Evolutionary conservation across 768 basidiomycete genomes (phyloP), one percentile per base, ranked within the genome.

Genomic region (Trametes meyenii): DNA sequence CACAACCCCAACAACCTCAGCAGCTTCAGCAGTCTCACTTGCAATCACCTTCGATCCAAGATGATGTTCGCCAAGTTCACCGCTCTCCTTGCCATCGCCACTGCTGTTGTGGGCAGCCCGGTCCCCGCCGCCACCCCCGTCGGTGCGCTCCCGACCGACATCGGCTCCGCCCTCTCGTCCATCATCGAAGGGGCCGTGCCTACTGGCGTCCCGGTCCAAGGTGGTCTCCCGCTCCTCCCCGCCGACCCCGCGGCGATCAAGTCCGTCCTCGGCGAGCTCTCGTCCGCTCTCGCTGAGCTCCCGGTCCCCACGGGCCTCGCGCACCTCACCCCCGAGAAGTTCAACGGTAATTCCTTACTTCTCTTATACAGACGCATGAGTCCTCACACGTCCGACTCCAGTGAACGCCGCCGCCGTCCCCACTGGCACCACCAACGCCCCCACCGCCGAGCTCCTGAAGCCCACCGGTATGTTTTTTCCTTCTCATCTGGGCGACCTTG

Each of bases 41-140:
- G 29, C 29, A 33, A 33, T 33, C 29, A 33, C 29, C 29, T 33
- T 8, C n/a, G n/a, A n/a, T 33, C 29, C 40, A 5, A 24, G 23
- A 45, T 45, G 35, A 62, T 62, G 61, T 39, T 45, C 53, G n/a
- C 60, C 55, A 62, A 62, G 50, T 23, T 62, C 50, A 40, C 43
- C 33, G 46, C 39, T 35, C 23, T 55, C 60, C 53, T 61, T 39
- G 52, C 60, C 24, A 14, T 61, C n/a, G 60, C 29, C 8, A 33
- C 29, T 8, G 29, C 29, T 33, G 29, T 33, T 33, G 29, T 33
- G 29, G 29, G 4, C 29, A 33, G 29, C 29, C 29, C 29, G 4
- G 29, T 8, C 8, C 29, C 29, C 29, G 29, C 29, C 29, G 29
- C 8, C 29, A 33, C 52, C 23, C 19, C 60, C 39, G 53, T 55